phyloP scores from a whole-genome alignment of 139 green algal species.

The Chlorella sp. region DNA sequence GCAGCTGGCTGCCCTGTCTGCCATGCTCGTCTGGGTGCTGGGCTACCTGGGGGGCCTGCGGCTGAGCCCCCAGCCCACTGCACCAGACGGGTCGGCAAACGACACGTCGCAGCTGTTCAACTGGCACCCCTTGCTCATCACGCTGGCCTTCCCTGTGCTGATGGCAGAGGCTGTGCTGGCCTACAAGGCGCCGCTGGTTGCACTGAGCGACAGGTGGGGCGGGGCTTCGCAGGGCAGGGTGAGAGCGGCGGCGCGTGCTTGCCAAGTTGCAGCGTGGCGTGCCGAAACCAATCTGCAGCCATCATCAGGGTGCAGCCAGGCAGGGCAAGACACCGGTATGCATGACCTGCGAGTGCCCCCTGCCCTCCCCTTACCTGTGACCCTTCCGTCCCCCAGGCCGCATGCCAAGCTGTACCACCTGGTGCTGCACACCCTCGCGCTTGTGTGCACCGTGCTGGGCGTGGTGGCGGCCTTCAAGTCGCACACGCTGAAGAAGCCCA shows the following conservation, averaged over 20 bases:
- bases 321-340: no score
- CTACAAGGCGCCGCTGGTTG: constrained; percentile 61
- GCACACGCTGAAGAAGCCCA: constrained; percentile 72
- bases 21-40: constrained; percentile 34
- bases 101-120: constrained; percentile 79
- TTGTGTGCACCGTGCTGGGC: constrained; percentile 42
- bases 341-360: neutral
- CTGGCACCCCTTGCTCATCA: constrained; percentile 84
- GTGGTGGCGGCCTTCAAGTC: constrained; percentile 63
- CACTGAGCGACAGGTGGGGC: constrained; percentile 31
- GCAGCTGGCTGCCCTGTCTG: constrained; percentile 4
- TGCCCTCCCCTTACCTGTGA: neutral
- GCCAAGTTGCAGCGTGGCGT: no score
- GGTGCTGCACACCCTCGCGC: constrained; percentile 50
- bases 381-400: constrained; percentile 18
- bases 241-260: no score
- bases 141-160: constrained; percentile 71
- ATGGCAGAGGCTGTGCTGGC: constrained; percentile 80
- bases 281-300: no score
- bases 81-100: constrained; percentile 16
- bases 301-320: no score
- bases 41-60: constrained; percentile 40
- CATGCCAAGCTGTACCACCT: constrained; percentile 69
- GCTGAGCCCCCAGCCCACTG: neutral
- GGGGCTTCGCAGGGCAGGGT: no score